Evolutionary conservation across 169 alveolate species (phyloP).

Genomic region (Cyclospora cayetanensis): DNA sequence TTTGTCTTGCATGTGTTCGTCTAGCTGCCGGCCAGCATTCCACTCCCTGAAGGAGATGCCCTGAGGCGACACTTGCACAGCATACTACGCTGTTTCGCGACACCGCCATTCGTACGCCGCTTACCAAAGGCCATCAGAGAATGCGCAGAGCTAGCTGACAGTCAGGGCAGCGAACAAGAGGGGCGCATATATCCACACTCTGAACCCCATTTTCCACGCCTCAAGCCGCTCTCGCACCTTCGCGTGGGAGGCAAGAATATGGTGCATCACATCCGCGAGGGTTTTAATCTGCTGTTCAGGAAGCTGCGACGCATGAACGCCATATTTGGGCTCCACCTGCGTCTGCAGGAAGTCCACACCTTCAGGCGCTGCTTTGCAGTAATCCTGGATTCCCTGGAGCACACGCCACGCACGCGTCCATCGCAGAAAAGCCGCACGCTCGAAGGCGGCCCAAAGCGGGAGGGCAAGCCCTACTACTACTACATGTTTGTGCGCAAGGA

Average conservation of each 20-base stretch:
- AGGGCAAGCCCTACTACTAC: too few species aligned
- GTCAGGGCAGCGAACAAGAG: background rate
- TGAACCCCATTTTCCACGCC: background rate
- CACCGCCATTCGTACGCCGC: too few species aligned
- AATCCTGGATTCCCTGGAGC: conserved; percentile 81
- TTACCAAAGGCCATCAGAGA: too few species aligned
- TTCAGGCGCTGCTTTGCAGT: conserved; percentile 83
- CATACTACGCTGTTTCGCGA: too few species aligned
- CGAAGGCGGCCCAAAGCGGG: too few species aligned
- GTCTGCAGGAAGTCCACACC: conserved; percentile 83
- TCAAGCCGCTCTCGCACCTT: too few species aligned
- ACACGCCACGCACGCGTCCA: too few species aligned
- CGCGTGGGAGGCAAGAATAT: conserved; percentile 87
- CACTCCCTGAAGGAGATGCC: conserved; percentile 94
- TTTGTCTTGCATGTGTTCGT: conserved; percentile 88
- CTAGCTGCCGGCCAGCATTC: conserved; percentile 94
- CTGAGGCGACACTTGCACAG: background rate
- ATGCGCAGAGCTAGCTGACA: too few species aligned
- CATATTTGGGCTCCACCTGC: conserved; percentile 86
- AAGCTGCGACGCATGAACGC: conserved; percentile 77
- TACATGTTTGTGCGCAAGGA: too few species aligned
- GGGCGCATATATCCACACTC: background rate
- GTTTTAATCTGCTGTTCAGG: conserved; percentile 66
- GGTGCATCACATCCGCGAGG: conserved; percentile 85
- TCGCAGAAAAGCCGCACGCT: too few species aligned